Evolutionary conservation across 176 grass and related monocot genomes (phyloP).

Genomic region (Aegilops umbellulata): DNA sequence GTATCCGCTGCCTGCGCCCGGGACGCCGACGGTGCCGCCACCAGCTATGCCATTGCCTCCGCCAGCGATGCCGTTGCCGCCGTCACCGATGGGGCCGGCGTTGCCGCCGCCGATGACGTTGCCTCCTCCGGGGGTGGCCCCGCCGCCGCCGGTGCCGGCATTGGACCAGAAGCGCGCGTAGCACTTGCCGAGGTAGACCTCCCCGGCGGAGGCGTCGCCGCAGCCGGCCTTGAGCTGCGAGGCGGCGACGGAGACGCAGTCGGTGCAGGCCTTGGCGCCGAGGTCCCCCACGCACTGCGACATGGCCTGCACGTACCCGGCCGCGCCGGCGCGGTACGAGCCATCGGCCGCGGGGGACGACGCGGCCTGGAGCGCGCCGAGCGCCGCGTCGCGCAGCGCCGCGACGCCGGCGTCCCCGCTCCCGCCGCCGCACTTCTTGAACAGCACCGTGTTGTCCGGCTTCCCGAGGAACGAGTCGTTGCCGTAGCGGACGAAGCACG

Average conservation of each 20-base stretch:
- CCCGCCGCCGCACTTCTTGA: slow-evolving; percentile 80
- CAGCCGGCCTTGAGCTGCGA: slow-evolving; percentile 68
- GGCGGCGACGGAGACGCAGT: slow-evolving; percentile 60
- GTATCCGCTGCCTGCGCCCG: slow-evolving; percentile 23
- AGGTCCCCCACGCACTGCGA: slow-evolving; percentile 92
- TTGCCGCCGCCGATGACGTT: background rate
- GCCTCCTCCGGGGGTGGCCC: background rate
- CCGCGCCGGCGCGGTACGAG: slow-evolving; percentile 54
- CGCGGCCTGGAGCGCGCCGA: slow-evolving; percentile 54
- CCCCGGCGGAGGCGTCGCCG: slow-evolving; percentile 47
- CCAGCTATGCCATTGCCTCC: background rate
- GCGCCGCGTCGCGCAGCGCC: slow-evolving; percentile 60
- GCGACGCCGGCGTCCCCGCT: slow-evolving; percentile 32
- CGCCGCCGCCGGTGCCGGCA: background rate
- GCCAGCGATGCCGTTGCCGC: background rate
- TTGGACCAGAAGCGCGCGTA: slow-evolving; percentile 88
- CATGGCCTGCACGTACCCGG: slow-evolving; percentile 86
- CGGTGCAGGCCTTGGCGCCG: slow-evolving; percentile 54
- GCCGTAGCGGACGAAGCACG: slow-evolving; percentile 88
- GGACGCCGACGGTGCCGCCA: background rate
- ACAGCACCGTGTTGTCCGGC: slow-evolving; percentile 65
- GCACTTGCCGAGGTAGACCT: slow-evolving; percentile 96
- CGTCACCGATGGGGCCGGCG: background rate
- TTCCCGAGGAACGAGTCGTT: slow-evolving; percentile 83
- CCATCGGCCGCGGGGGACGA: background rate